Conservation (phyloP, 2,329 filamentous ascomycete species). For the Zasmidium angulare region DNA sequence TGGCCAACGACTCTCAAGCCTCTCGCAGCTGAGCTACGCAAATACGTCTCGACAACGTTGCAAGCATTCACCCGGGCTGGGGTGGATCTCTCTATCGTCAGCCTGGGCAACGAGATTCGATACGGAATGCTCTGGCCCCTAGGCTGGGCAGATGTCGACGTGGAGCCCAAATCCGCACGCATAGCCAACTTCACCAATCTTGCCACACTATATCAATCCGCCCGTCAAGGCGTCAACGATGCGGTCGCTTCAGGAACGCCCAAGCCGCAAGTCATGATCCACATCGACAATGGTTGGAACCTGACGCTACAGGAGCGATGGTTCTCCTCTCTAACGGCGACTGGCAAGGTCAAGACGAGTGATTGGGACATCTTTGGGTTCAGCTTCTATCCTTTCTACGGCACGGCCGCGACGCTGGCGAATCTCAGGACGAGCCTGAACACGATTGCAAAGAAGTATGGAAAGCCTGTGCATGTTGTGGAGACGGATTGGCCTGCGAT, state of each 20-base stretch:
- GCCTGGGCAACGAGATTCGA: slow-evolving; percentile 41
- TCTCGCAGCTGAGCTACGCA: slow-evolving; percentile 32
- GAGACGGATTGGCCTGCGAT: slow-evolving; percentile 36
- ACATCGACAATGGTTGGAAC: slow-evolving; percentile 38
- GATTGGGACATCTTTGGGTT: slow-evolving; percentile 35
- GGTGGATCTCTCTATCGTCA: slow-evolving; percentile 44
- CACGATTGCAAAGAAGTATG: slow-evolving; percentile 29
- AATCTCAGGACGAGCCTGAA: slow-evolving; percentile 30
- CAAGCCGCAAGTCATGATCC: slow-evolving; percentile 37
- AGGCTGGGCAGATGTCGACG: slow-evolving; percentile 37
- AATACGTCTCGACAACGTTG: slow-evolving; percentile 39
- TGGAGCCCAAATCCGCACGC: slow-evolving; percentile 33
- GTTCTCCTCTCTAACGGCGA: slow-evolving; percentile 32
- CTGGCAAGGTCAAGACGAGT: slow-evolving; percentile 27
- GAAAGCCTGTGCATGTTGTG: slow-evolving; percentile 35
- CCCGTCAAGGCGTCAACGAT: slow-evolving; percentile 34
- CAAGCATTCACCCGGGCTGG: slow-evolving; percentile 41
- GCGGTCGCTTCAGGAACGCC: slow-evolving; percentile 32
- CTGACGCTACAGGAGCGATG: slow-evolving; percentile 32
- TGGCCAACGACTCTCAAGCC: slow-evolving; percentile 37
- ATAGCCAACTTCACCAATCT: slow-evolving; percentile 37
- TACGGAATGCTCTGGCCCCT: slow-evolving; percentile 41
- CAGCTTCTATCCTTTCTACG: slow-evolving; percentile 36
- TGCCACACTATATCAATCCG: slow-evolving; percentile 32
- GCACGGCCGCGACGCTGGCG: slow-evolving; percentile 30